Base-by-base conservation (phyloP, 768 basidiomycete genomes). In the Boletus huronensis region DNA sequence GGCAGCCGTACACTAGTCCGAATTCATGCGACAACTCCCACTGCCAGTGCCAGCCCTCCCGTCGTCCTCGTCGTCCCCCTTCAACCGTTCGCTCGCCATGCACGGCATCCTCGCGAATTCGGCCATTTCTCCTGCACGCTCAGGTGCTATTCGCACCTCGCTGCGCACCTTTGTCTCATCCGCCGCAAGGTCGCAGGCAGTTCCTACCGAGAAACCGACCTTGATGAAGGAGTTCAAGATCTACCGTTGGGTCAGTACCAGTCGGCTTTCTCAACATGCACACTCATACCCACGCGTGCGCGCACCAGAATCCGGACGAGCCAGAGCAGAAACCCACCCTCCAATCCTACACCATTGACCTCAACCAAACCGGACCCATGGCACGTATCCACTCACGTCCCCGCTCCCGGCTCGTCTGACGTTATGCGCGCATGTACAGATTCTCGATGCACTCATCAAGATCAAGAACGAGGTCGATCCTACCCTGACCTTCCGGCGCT, bases 381-480 rank as follows among this genome's bases (percentile, higher is more conserved):
- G 87, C 85, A 60, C 50, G 77, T 68, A 42, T 53, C 2, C 4
- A 5, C 44, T 32, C 36, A n/a, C 45, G 34, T 34, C 16, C 35
- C 31, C 8, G 46, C 48, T 40, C 50, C 59, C 29, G 31, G 13
- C 26, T n/a, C 7, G 10, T 31, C 50, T 64, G 3, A 59, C 48
- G 8, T 36, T 45, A 11, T 3, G 2, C 40, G 13, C 34, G 9
- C 19, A 17, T 3, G 16, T 38, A 23, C 48, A 87, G 87, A 72
- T 94, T 50, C 85, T 95, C 52, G 93, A 96, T 64, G 93, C 91
- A 2, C 84, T 95, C 63, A 97, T 98, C 76, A 98, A 98, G 77
- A 98, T 99, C 70, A 99, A 99, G 84, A 98, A 97, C 73, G 96
- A 98, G 72, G 68, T 96, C 28, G 97, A 98, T 76, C 90, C 96